These are phyloP conservation scores for Tulasnella sp. DNA, from an alignment of 768 basidiomycete species.

Conservation along the genomic window DNA sequence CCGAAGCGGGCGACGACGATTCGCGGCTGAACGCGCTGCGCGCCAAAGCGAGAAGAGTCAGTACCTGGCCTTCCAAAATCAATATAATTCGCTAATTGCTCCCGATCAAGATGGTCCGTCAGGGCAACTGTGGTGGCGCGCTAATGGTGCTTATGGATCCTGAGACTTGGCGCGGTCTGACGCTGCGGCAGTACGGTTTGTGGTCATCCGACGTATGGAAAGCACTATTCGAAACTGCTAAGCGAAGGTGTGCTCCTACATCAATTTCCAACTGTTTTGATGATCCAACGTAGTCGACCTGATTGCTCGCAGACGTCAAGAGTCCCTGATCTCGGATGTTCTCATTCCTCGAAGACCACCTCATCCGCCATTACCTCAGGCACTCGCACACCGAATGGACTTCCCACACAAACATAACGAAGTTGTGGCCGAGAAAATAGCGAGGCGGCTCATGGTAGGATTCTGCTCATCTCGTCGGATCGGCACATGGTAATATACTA, in stretches of 20 bases:
- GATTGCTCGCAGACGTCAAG: conserved; percentile 5
- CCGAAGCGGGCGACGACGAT: conserved; percentile 56
- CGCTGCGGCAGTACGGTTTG: conserved; percentile 57
- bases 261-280: neutral
- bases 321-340: conserved; percentile 18
- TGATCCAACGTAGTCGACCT: no score
- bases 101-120: conserved; percentile 54
- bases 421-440: neutral
- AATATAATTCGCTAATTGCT: neutral
- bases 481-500: neutral
- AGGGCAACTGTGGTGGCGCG: conserved; percentile 62
- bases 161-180: conserved; percentile 64
- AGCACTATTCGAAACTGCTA: conserved; percentile 61
- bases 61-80: conserved; percentile 19
- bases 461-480: neutral
- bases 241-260: conserved; percentile 53
- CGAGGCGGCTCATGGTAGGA: neutral
- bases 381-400: neutral
- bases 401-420: conserved; percentile 22
- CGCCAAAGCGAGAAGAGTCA: conserved; percentile 67
- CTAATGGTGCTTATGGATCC: conserved; percentile 63
- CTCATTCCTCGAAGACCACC: conserved; percentile 29
- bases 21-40: conserved; percentile 57
- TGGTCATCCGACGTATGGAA: conserved; percentile 82
- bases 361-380: neutral